Base-by-base conservation (phyloP, 768 basidiomycete species). In the Galerina marginata region DNA sequence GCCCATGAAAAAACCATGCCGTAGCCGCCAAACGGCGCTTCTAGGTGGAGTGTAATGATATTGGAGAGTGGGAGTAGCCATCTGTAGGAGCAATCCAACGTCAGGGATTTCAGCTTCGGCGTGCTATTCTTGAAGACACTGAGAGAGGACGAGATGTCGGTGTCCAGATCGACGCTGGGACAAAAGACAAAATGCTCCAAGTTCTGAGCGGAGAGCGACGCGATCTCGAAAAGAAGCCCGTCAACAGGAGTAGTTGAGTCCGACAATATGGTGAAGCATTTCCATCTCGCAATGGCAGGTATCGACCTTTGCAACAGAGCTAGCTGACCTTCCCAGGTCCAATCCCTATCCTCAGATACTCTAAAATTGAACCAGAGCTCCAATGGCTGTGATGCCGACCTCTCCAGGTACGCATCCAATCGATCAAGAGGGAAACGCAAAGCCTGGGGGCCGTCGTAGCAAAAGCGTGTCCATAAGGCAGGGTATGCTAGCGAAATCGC, bases 301-400 rank as follows among this genome's bases (percentile, higher is more conserved):
- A 66, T 23, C 0, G 62, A 58, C 29, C 42, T 58, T n/a, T 62
- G 29, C 16, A 70, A 38, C 37, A 68, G 40, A 2, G 29, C 38
- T 44, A 54, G 39, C 37, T 59, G 53, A 29, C 59, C 58, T 11
- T 33, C 38, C 7, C 4, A 33, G 29, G 12, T 14, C n/a, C 11
- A 36, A 10, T 20, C 11, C 14, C 23, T 25, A 1, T 14, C 11
- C 4, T 37, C n/a, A 11, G 14, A 11, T 15, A 23, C 37, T 33
- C 51, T 60, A 48, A 71, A 65, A 11, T 66, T 61, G 39, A 71
- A 33, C 64, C 60, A 63, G 11, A 69, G 45, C 15, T 66, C 66
- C 25, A 71, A 26, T 3, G 58, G 60, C n/a, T 54, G 56, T 1
- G 43, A 23, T 10, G 45, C 44, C 7, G 70, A 71, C 26, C 70